Evolutionary conservation across 306 rosid species (phyloP).

Genomic region (Trichosanthes cucumerina): DNA sequence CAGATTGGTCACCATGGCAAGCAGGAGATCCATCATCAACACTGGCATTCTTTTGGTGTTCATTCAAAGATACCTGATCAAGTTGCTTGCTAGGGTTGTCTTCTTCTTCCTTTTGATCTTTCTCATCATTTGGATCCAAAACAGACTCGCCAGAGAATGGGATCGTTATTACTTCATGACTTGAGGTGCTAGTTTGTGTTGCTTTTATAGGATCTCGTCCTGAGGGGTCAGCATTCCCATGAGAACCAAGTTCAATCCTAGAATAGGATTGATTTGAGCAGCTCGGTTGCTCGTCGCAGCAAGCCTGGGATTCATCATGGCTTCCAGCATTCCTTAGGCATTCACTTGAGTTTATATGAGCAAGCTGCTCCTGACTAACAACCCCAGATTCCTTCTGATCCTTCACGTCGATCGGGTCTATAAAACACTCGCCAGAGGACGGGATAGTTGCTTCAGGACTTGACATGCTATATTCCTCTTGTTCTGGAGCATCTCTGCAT

Average conservation of each 20-base stretch:
- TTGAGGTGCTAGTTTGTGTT: conserved; percentile 24
- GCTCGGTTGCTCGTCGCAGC: background rate
- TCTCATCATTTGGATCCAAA: conserved; percentile 1
- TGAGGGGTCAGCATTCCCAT: background rate
- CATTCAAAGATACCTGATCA: conserved; percentile 21
- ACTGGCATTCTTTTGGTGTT: conserved; percentile 28
- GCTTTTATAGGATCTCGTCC: conserved; percentile 18
- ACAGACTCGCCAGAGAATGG: conserved; percentile 16
- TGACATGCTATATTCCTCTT: conserved; percentile 22
- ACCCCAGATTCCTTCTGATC: background rate
- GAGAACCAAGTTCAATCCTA: conserved; percentile 5
- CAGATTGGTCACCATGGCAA: conserved; percentile 23
- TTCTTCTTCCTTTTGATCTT: background rate
- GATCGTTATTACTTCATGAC: conserved; percentile 14
- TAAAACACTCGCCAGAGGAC: conserved; percentile 1
- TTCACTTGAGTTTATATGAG: background rate
- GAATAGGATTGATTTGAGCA: background rate
- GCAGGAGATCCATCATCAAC: conserved; percentile 16
- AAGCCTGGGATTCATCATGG: background rate
- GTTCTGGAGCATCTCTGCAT: conserved; percentile 17
- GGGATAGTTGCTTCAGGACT: background rate
- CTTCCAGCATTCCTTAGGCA: background rate
- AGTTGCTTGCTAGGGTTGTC: conserved; percentile 17
- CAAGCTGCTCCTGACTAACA: background rate
- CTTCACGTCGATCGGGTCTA: background rate